These are phyloP conservation scores for Paxillus ammoniavirescens DNA, from an alignment of 768 basidiomycete species.

Conservation along the genomic window DNA sequence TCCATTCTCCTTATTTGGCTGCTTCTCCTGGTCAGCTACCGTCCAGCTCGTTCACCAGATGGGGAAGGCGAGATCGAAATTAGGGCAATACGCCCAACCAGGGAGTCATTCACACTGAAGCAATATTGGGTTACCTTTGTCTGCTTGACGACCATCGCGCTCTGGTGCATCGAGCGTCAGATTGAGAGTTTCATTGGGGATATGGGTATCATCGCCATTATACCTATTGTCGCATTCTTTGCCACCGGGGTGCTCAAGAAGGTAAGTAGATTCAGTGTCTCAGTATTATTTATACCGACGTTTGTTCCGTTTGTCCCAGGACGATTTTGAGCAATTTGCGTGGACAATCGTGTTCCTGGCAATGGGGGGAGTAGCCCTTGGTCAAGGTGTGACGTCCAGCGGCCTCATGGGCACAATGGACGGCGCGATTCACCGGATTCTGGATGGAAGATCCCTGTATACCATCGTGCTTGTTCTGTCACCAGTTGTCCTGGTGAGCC, in stretches of 20 bases:
- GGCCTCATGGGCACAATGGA: slow-evolving; percentile 85
- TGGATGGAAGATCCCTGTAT: slow-evolving; percentile 64
- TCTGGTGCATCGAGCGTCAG: slow-evolving; percentile 87
- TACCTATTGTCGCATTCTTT: slow-evolving; percentile 93
- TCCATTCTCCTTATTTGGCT: slow-evolving; percentile 93
- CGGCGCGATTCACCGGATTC: slow-evolving; percentile 50
- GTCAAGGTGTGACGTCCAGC: slow-evolving; percentile 88
- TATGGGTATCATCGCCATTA: slow-evolving; percentile 96
- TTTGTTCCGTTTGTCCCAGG: slow-evolving; percentile 42
- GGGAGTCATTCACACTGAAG: slow-evolving; percentile 75
- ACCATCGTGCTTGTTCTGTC: slow-evolving; percentile 71
- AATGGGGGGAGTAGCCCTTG: slow-evolving; percentile 97
- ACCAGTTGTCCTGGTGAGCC: slow-evolving; percentile 63
- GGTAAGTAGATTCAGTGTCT: slow-evolving; percentile 41
- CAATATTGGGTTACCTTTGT: slow-evolving; percentile 91
- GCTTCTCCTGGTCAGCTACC: slow-evolving; percentile 80
- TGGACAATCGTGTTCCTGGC: slow-evolving; percentile 96
- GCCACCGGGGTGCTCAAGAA: slow-evolving; percentile 91
- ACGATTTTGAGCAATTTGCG: slow-evolving; percentile 91
- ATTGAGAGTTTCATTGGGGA: slow-evolving; percentile 82
- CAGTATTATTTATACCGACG: background rate
- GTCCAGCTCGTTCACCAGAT: slow-evolving; percentile 66
- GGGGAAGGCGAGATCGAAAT: slow-evolving; percentile 81
- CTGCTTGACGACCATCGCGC: slow-evolving; percentile 75
- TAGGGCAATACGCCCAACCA: slow-evolving; percentile 78